Conservation (phyloP, 805 yeast species). For the Sungouiella thailandica region DNA sequence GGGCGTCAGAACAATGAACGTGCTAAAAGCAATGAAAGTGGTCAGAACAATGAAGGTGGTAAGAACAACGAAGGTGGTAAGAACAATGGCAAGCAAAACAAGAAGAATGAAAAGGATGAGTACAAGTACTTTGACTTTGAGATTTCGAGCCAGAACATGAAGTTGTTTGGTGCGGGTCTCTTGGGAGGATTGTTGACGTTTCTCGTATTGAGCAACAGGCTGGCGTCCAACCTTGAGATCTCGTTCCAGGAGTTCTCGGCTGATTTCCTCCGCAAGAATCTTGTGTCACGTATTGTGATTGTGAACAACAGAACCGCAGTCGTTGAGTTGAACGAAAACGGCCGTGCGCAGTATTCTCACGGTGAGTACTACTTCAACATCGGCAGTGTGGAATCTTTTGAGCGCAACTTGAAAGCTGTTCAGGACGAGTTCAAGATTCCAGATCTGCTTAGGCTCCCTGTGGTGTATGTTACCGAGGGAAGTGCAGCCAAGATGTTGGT, state of each 20-base stretch:
- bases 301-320: conserved; percentile 74
- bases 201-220: conserved; percentile 16
- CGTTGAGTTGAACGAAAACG: conserved; percentile 60
- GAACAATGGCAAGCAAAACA: no score
- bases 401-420: conserved; percentile 67
- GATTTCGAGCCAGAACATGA: conserved; percentile 19
- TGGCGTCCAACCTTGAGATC: conserved; percentile 42
- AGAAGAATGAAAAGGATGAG: conserved; percentile 7
- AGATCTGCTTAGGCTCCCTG: conserved; percentile 68
- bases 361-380: conserved; percentile 55
- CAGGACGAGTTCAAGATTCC: conserved; percentile 66
- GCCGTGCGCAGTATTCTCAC: conserved; percentile 44
- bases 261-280: conserved; percentile 67
- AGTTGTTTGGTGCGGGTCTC: conserved; percentile 29
- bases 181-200: conserved; percentile 24
- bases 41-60: no score
- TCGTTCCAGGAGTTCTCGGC: conserved; percentile 91
- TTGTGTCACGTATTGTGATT: conserved; percentile 69
- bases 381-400: conserved; percentile 88
- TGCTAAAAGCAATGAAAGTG: no score
- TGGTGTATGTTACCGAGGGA: conserved; percentile 70
- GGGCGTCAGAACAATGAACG: no score
- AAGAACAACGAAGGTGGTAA: no score
- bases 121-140: conserved; percentile 19
- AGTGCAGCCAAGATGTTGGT: conserved; percentile 56